A percentile compares a stretch with the other conserved stretches of the same genome.
Evolutionary conservation across 768 basidiomycete species (phyloP).

Genomic region (Auricularia auricula-judae): DNA sequence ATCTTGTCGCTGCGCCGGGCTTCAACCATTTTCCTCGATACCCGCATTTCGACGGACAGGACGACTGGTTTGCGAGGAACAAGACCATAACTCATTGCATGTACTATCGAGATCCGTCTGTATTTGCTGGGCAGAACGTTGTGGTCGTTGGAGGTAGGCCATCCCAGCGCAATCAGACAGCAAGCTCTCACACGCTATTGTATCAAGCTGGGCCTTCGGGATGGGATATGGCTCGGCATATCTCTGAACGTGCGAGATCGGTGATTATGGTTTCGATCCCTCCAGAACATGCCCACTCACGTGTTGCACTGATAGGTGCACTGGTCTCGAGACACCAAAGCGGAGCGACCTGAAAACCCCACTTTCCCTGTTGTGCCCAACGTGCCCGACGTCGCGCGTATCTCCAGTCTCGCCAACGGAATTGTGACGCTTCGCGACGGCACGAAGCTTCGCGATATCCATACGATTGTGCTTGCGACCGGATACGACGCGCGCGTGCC

Average conservation of each 20-base stretch:
- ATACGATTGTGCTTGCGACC: constrained; percentile 40
- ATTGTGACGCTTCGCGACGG: constrained; percentile 39
- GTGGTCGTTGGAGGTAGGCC: constrained; percentile 34
- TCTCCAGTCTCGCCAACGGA: constrained; percentile 29
- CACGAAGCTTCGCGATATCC: constrained; percentile 26
- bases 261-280: constrained; percentile 16
- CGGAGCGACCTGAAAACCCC: background rate
- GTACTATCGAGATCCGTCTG: constrained; percentile 38
- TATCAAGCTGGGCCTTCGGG: constrained; percentile 26
- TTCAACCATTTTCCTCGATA: constrained; percentile 42
- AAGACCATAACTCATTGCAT: constrained; percentile 41
- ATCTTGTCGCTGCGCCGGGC: constrained; percentile 44
- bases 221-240: constrained; percentile 35
- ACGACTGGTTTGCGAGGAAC: constrained; percentile 30
- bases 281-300: background rate
- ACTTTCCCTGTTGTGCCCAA: background rate
- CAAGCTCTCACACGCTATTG: too few species aligned
- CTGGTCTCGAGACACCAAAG: background rate
- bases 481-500: constrained; percentile 45
- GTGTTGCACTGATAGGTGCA: background rate
- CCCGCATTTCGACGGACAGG: constrained; percentile 35
- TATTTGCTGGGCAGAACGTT: constrained; percentile 31
- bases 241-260: constrained; percentile 27
- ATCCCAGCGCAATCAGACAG: too few species aligned
- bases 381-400: constrained; percentile 14